Evolutionary conservation across 1,139 yeast genomes (phyloP).

Genomic region (Debaryomyces sp.): DNA sequence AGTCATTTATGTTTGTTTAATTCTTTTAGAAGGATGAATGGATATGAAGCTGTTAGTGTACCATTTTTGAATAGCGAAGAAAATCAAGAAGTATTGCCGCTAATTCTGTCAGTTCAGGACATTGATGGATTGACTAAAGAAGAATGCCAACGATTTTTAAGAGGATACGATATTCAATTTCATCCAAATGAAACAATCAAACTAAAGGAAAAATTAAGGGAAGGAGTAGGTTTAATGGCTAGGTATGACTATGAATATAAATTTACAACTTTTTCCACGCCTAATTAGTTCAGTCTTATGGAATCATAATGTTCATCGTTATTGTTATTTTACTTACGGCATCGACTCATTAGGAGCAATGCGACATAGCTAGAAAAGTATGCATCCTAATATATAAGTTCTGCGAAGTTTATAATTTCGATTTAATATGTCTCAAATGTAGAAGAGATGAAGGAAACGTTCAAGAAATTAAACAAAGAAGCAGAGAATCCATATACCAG

Average conservation of each 20-base stretch:
- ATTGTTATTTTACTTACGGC: no score
- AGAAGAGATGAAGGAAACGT: no score
- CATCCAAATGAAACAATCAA: background rate
- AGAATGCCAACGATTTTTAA: conserved; percentile 3
- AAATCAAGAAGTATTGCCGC: conserved; percentile 13
- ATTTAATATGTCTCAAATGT: no score
- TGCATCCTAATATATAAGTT: no score
- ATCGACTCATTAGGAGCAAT: no score
- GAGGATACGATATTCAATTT: conserved; percentile 1
- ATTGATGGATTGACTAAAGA: conserved; percentile 4
- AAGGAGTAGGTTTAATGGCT: background rate
- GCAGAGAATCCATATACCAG: no score
- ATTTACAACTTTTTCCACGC: background rate
- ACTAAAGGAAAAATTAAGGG: conserved; percentile 3
- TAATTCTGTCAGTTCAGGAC: conserved; percentile 11
- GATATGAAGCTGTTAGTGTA: background rate
- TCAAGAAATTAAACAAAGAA: no score
- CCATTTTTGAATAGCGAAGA: conserved; percentile 7
- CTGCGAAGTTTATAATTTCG: no score
- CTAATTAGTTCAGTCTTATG: no score
- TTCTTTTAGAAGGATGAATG: background rate
- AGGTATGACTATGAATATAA: background rate
- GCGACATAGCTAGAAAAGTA: no score
- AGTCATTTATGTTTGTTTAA: background rate
- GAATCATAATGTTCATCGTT: no score